Evolutionary conservation across 352 stramenopile species (phyloP), one percentile per base, ranked within the genome.

Genomic region (Phytophthora syringae): DNA sequence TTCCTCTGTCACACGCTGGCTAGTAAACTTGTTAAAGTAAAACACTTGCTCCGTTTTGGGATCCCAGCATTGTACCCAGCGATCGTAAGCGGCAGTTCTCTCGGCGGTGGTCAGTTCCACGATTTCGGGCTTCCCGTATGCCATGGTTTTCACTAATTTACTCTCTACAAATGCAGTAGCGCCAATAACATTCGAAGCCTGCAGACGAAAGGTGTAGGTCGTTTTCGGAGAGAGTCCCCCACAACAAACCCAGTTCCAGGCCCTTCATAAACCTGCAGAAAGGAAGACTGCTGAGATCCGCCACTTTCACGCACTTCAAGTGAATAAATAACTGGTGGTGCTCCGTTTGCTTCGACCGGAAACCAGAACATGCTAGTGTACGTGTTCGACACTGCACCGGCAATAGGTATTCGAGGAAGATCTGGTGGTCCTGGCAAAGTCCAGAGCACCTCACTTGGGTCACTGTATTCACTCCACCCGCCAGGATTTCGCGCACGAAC

Each of bases 61-160:
- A 34, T 97, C 89, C 89, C 89, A 97, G 72, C 88, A 97, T 59
- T 93, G 86, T 10, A 95, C 79, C 89, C 89, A 97, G 0, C 77
- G 77, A 47, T 90, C 77, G 43, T 80, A 83, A 0, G 66, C 62
- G 34, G 64, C 49, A 15, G 43, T 74, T 44, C 81, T 62, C 39
- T 88, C 85, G 0, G 44, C 58, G 25, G 21, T 74, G 28, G 68
- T 77, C 9, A 94, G 76, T 32, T 92, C 82, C 20, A 93, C 77
- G 13, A 94, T 86, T 66, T 93, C 80, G 16, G 82, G 80, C 18
- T 79, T 76, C 0, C 70, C 79, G 13, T 92, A 84, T 2, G 75
- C 62, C 25, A 84, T 76, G 0, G 84, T 92, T 53, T 76, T 81
- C 20, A 93, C 77, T 3, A 70, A 56, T 47, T 77, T 79, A 24